These are phyloP conservation scores for Tubosaeta brunneosetosa DNA, from an alignment of 768 basidiomycete species.

Conservation along the genomic window DNA sequence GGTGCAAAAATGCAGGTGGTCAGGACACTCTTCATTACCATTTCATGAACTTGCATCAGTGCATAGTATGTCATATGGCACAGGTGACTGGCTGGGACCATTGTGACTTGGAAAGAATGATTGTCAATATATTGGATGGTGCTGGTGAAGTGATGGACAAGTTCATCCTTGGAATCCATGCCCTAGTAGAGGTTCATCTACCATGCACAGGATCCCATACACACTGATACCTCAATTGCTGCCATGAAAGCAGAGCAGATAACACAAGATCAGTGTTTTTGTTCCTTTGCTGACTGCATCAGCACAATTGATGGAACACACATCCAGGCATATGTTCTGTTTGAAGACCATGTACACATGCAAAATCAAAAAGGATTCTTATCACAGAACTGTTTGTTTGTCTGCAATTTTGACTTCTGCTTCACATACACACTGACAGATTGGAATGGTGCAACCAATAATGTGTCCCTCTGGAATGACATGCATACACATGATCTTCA, in stretches of 20 bases:
- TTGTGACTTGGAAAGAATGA: neutral
- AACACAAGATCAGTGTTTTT: no score
- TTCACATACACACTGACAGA: neutral
- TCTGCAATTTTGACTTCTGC: neutral
- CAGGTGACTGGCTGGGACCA: neutral
- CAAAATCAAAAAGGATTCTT: neutral
- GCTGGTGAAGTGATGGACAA: neutral
- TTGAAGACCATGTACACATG: no score
- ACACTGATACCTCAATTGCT: no score
- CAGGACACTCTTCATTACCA: no score
- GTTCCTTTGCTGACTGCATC: no score
- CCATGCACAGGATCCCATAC: neutral
- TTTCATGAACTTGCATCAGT: no score
- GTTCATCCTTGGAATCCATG: neutral
- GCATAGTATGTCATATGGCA: neutral
- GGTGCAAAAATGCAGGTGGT: conserved; percentile 5
- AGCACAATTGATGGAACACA: no score
- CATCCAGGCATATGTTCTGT: no score
- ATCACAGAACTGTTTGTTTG: neutral
- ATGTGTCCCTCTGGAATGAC: no score
- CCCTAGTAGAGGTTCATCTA: neutral
- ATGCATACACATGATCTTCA: no score
- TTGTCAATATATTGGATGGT: neutral
- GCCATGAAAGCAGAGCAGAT: no score
- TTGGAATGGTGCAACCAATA: neutral